phyloP scores from a whole-genome alignment of 139 green algal genomes.

The Auxenochlorella pyrenoidosa region DNA sequence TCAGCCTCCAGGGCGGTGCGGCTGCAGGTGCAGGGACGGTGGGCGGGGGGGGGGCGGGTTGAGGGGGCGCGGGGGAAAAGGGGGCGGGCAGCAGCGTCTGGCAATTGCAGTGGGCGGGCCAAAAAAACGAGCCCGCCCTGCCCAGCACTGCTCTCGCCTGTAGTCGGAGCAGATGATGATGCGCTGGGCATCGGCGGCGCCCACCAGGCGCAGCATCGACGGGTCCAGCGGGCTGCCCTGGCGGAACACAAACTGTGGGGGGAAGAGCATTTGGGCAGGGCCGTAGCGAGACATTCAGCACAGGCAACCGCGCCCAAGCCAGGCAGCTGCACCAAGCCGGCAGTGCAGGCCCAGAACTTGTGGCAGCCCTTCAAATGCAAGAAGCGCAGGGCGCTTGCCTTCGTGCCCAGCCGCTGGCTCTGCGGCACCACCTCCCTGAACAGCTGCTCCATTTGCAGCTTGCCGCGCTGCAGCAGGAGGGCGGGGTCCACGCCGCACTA shows the following conservation, averaged over 20 bases:
- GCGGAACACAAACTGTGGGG: slow-evolving; percentile 69
- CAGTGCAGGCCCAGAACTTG: too few relatives aligned
- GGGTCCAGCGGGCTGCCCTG: slow-evolving; percentile 59
- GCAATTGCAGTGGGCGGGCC: not conserved
- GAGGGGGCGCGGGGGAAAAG: too few relatives aligned
- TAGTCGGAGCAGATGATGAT: slow-evolving; percentile 40
- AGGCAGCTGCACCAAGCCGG: too few relatives aligned
- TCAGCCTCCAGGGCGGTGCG: slow-evolving; percentile 38
- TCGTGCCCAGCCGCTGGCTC: slow-evolving; percentile 42
- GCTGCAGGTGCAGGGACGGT: not conserved
- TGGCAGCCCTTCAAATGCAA: too few relatives aligned
- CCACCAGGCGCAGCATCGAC: slow-evolving; percentile 27
- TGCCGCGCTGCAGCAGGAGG: slow-evolving; percentile 54
- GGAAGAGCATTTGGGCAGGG: too few relatives aligned
- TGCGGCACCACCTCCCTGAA: slow-evolving; percentile 48
- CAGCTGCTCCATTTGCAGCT: slow-evolving; percentile 70
- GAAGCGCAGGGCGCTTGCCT: too few relatives aligned
- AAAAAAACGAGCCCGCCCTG: not conserved
- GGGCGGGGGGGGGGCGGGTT: too few relatives aligned
- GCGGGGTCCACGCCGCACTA: too few relatives aligned
- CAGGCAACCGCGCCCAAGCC: too few relatives aligned
- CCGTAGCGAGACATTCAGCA: too few relatives aligned
- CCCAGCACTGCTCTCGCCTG: not conserved
- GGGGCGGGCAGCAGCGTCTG: not conserved
- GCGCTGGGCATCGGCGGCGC: slow-evolving; percentile 13